phyloP scores from a whole-genome alignment of 1,139 yeast genomes.

The Pichia terricola region DNA sequence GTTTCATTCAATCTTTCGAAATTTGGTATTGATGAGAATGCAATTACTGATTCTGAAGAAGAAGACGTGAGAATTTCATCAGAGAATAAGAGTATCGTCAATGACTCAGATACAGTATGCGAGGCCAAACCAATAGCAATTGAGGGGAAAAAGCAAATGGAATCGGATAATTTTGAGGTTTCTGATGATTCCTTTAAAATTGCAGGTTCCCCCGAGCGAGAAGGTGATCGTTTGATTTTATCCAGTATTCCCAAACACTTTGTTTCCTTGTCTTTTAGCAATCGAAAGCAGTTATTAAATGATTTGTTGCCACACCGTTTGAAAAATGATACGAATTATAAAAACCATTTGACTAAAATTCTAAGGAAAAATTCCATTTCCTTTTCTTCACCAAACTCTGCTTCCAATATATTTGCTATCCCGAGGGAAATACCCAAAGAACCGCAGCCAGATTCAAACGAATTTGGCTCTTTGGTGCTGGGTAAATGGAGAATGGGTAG shows the following conservation, averaged over 20 bases:
- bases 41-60: constrained; percentile 1
- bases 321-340: constrained; percentile 21
- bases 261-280: constrained; percentile 58
- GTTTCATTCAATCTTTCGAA: constrained; percentile 31
- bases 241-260: constrained; percentile 44
- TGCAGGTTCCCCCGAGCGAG: constrained; percentile 23
- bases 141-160: not conserved
- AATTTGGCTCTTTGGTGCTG: constrained; percentile 51
- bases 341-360: constrained; percentile 24
- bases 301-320: constrained; percentile 41
- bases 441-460: constrained; percentile 33
- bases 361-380: constrained; percentile 19
- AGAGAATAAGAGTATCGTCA: not conserved
- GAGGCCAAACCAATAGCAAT: not conserved
- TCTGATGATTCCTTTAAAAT: constrained; percentile 15
- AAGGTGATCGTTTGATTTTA: constrained; percentile 16
- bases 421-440: constrained; percentile 1
- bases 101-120: not conserved
- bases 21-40: constrained; percentile 27
- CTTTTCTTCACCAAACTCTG: constrained; percentile 5
- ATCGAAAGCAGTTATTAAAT: constrained; percentile 47
- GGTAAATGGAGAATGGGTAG: constrained; percentile 53
- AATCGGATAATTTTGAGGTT: constrained; percentile 2
- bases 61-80: not conserved
- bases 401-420: too few species aligned